phyloP scores from a whole-genome alignment of 192 early-diverging fungal species.

The Coemansia sp. region DNA sequence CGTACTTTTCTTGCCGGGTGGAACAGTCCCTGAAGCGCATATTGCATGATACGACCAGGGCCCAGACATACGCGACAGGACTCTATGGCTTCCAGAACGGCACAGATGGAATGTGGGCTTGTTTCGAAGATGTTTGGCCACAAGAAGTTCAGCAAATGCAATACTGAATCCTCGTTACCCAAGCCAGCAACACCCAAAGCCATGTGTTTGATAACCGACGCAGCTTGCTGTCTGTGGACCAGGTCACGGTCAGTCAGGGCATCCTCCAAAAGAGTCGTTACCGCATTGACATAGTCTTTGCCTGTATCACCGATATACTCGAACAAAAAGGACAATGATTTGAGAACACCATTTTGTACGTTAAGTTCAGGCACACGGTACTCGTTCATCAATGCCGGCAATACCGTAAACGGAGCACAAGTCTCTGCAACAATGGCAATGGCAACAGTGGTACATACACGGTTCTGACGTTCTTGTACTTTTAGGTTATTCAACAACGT shows the following conservation, averaged over 20 bases:
- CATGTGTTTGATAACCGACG: constrained; percentile 94
- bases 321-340: constrained; percentile 92
- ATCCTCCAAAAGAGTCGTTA: constrained; percentile 92
- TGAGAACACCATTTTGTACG: constrained; percentile 99
- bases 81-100: constrained; percentile 97
- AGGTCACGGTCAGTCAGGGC: constrained; percentile 97
- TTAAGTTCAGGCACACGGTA: constrained; percentile 99
- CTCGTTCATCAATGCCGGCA: constrained; percentile 99
- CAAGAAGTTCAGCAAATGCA: constrained; percentile 91
- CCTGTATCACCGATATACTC: constrained; percentile 99
- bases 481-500: constrained; percentile 97
- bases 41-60: constrained; percentile 78
- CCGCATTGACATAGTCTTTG: constrained; percentile 97
- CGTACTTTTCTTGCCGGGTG: constrained; percentile 94
- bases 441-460: constrained; percentile 98
- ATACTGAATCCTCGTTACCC: constrained; percentile 89
- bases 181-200: constrained; percentile 90
- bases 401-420: constrained; percentile 95
- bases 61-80: constrained; percentile 89
- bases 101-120: constrained; percentile 95
- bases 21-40: constrained; percentile 92
- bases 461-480: constrained; percentile 98
- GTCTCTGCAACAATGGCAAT: constrained; percentile 98
- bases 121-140: constrained; percentile 99
- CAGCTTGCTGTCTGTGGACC: constrained; percentile 97